phyloP scores from a whole-genome alignment of 192 early-diverging fungal genomes.

The Gonapodya sp. region DNA sequence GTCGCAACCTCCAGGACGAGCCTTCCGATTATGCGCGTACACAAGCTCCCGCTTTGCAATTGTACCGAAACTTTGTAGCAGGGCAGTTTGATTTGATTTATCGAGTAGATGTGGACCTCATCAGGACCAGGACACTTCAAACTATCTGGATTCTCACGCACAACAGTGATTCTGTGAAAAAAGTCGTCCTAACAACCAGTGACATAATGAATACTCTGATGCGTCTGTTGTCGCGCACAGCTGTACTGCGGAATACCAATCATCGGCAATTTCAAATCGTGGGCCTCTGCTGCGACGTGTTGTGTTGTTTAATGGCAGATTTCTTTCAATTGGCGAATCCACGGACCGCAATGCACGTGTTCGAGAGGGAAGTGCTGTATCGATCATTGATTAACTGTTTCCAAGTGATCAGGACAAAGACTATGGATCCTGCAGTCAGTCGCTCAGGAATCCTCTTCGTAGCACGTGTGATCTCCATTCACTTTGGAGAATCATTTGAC shows the following conservation, averaged over 20 bases:
- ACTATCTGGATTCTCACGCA: neutral
- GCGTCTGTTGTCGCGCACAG: neutral
- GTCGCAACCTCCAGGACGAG: neutral
- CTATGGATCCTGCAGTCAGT: neutral
- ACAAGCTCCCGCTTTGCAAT: neutral
- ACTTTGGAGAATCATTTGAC: slow-evolving; percentile 19
- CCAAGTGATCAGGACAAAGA: slow-evolving; percentile 8
- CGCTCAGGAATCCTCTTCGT: slow-evolving; percentile 11
- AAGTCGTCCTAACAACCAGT: neutral
- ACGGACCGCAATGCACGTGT: neutral
- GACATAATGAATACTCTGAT: neutral
- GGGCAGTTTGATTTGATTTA: neutral
- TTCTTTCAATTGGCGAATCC: neutral
- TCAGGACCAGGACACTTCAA: neutral
- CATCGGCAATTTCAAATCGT: neutral
- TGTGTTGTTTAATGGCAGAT: neutral
- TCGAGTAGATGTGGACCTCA: neutral
- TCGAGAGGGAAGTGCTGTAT: neutral
- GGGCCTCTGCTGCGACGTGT: neutral
- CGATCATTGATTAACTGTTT: slow-evolving; percentile 13
- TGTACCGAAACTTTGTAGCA: neutral
- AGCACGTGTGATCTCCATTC: slow-evolving; percentile 16
- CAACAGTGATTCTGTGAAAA: neutral
- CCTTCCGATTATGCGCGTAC: neutral
- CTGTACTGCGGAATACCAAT: neutral